A percentile compares a stretch with the other conserved stretches of the same genome.
Evolutionary conservation across 371 early-diverging fungal species (phyloP).

Genomic region (Cokeromyces recurvatus): DNA sequence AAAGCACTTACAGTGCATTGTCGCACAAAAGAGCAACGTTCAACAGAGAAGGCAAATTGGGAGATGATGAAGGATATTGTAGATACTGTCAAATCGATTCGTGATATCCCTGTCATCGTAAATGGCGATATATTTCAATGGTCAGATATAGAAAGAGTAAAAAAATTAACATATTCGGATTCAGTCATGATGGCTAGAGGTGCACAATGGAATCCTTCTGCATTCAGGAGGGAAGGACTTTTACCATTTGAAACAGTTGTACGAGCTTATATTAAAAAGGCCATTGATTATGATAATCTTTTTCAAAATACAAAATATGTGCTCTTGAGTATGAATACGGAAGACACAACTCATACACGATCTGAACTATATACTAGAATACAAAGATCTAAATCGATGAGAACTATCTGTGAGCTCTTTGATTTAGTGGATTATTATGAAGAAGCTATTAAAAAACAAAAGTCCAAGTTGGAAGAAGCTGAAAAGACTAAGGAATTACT

Average conservation of each 20-base stretch:
- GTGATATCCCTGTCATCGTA: constrained; percentile 78
- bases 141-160: constrained; percentile 58
- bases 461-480: constrained; percentile 11
- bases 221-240: constrained; percentile 68
- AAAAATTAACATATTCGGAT: constrained; percentile 45
- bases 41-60: constrained; percentile 82
- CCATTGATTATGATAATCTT: constrained; percentile 62
- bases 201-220: constrained; percentile 78
- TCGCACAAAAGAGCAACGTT: constrained; percentile 72
- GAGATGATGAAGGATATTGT: constrained; percentile 72
- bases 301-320: constrained; percentile 88
- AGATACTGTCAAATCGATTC: constrained; percentile 40
- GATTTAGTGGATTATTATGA: constrained; percentile 40
- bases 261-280: constrained; percentile 62
- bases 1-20: constrained; percentile 90
- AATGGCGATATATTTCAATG: constrained; percentile 86
- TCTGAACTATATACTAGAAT: constrained; percentile 43
- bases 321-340: constrained; percentile 75
- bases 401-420: constrained; percentile 32
- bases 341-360: constrained; percentile 46
- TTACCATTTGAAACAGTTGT: constrained; percentile 53
- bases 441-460: constrained; percentile 21
- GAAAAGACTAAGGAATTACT: neutral
- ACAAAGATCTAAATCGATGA: constrained; percentile 52
- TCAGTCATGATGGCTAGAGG: constrained; percentile 91